Evolutionary conservation across 1,284 basidiomycete species (phyloP), one percentile per base, ranked within the genome.

Genomic region (Lentinula novae-zelandiae): DNA sequence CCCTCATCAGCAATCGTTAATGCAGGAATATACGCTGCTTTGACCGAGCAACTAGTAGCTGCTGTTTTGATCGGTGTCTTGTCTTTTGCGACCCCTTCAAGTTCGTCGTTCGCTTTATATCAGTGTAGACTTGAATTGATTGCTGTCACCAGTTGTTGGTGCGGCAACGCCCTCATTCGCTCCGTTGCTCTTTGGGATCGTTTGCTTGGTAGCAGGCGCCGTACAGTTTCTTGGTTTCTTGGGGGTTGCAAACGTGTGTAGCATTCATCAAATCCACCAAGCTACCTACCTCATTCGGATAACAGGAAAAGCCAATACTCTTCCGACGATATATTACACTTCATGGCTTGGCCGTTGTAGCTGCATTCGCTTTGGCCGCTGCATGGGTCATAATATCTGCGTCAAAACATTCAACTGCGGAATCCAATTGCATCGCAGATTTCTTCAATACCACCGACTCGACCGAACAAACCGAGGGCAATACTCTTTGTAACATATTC

Each of bases 311-410:
- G 68, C 78, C 88, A 1, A 83, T 82, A 39, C 73, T 90, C 63
- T 96, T 87, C 75, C 84, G 88, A 58, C 78, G 85, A 70, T 96
- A 93, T 74, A 78, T 86, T 17, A 86, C 83, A 5, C 69, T 95
- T 44, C 90, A 96, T 72, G 74, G 78, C 5, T 60, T 91, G 34
- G 69, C 80, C 39, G 78, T 83, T 4, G 64, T 84, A 10, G 81
- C 79, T 10, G 86, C 83, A 0, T 93, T 96, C 68, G 81, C 87
- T 15, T 76, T 93, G 31, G 85, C 87, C n/a, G 87, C 87, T 7
- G 89, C 84, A 13, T 91, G 94, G 85, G 86, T 90, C 63, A 85
- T 86, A 63, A 76, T 93, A 52, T 94, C 92, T 20, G 92, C 89
- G 3, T 73, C 83, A 13, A 81, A 84, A 42, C 95, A 97, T 70